These are phyloP conservation scores for Centaurea solstitialis DNA, from an alignment of 129 eudicot species.

Conservation along the genomic window DNA sequence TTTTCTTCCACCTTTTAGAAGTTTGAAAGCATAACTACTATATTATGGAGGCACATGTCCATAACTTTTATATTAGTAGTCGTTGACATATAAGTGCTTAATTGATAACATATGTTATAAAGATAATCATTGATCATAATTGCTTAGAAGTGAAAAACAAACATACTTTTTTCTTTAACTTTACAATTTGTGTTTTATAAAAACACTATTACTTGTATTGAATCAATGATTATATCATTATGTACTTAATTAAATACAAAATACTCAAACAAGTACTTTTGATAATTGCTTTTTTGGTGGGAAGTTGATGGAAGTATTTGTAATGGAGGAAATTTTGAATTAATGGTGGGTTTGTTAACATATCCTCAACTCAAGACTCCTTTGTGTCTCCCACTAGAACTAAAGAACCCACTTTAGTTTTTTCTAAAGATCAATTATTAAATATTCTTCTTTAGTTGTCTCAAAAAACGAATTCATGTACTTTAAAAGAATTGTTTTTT, in stretches of 20 bases:
- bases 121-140: constrained; percentile 20
- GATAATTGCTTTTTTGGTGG: not conserved
- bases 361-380: not conserved
- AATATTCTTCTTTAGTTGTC: constrained; percentile 17
- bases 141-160: constrained; percentile 7
- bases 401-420: constrained; percentile 25
- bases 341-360: not conserved
- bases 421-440: constrained; percentile 6
- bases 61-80: constrained; percentile 1
- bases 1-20: not conserved
- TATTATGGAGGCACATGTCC: constrained; percentile 9
- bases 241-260: not conserved
- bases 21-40: not conserved
- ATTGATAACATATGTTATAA: not conserved
- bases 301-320: not conserved
- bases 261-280: not conserved
- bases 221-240: not conserved
- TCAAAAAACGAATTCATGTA: not conserved
- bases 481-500: not conserved
- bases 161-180: not conserved
- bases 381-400: constrained; percentile 17
- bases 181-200: not conserved
- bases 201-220: not conserved
- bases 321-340: not conserved
- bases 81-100: not conserved